These are phyloP conservation scores for Globisporangium lucens DNA, from an alignment of 352 stramenopile genomes.

Conservation along the genomic window DNA sequence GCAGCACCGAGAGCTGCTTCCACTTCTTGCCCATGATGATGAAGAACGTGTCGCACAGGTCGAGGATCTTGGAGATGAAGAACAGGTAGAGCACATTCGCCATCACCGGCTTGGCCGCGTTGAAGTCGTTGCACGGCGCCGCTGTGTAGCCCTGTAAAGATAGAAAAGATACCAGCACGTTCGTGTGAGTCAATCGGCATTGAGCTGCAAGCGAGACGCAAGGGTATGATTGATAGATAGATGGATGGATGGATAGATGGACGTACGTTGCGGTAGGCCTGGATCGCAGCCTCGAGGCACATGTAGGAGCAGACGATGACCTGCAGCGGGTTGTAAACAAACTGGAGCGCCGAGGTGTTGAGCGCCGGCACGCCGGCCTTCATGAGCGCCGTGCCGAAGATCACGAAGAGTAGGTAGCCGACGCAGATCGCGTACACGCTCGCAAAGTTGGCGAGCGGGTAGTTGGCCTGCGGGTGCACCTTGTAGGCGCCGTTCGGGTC, in stretches of 20 bases:
- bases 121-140: constrained; percentile 93
- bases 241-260: background rate
- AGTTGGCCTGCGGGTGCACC: constrained; percentile 52
- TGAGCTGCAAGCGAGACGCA: background rate
- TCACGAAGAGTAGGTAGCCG: constrained; percentile 62
- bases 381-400: constrained; percentile 75
- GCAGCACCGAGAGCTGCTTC: constrained; percentile 96
- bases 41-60: constrained; percentile 95
- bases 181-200: background rate
- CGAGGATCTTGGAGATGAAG: constrained; percentile 96
- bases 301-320: constrained; percentile 97
- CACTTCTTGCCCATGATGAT: constrained; percentile 98
- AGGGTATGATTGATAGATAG: background rate
- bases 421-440: constrained; percentile 53
- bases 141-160: constrained; percentile 69
- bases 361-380: constrained; percentile 65
- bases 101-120: constrained; percentile 88
- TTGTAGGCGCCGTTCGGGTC: constrained; percentile 62
- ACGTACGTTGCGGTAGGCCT: constrained; percentile 90
- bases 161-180: background rate
- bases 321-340: constrained; percentile 97
- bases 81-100: constrained; percentile 97
- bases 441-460: constrained; percentile 54
- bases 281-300: constrained; percentile 92
- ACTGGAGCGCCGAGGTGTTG: constrained; percentile 87